A percentile compares a stretch with the other conserved stretches of the same genome.
phyloP scores from a whole-genome alignment of 768 basidiomycete genomes.

The Hemileccinum rubropunctum region DNA sequence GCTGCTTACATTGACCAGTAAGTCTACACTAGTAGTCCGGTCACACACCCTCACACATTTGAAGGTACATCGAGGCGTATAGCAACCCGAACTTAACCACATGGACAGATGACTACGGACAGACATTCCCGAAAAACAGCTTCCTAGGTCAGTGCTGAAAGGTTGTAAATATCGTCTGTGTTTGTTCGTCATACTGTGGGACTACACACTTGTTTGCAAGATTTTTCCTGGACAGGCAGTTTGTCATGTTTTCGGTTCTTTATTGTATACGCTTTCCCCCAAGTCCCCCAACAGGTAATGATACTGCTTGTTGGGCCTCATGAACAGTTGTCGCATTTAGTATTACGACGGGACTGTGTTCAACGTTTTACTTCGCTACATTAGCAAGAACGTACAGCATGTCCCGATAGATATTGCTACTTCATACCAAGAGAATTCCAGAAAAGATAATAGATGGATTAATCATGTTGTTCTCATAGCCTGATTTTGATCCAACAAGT shows the following conservation, averaged over 20 bases:
- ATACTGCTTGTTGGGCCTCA: constrained; percentile 11
- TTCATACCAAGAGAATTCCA: constrained; percentile 14
- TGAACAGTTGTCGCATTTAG: constrained; percentile 2
- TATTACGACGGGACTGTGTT: constrained; percentile 1
- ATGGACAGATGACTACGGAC: constrained; percentile 62
- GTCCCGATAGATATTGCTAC: constrained; percentile 26
- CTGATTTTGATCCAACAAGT: constrained; percentile 30
- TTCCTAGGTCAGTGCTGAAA: constrained; percentile 58
- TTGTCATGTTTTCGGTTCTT: constrained; percentile 19
- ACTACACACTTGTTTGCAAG: constrained; percentile 9
- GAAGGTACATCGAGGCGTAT: constrained; percentile 66
- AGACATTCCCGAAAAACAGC: constrained; percentile 67
- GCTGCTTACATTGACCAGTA: constrained; percentile 74
- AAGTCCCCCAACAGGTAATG: constrained; percentile 1
- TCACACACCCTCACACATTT: constrained; percentile 3
- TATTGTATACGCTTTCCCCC: constrained; percentile 15
- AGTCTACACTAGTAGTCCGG: constrained; percentile 15
- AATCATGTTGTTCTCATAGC: constrained; percentile 13
- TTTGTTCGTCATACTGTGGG: constrained; percentile 8
- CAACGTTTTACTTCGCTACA: constrained; percentile 15
- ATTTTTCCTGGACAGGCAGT: constrained; percentile 13
- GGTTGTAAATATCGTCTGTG: constrained; percentile 4
- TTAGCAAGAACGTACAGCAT: constrained; percentile 28
- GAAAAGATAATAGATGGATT: constrained; percentile 13
- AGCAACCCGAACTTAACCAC: constrained; percentile 78